Percentiles rank a stretch among this genome's conserved stretches.
phyloP scores from a whole-genome alignment of 2,329 filamentous ascomycete genomes.

The Aureobasidium sp. region DNA sequence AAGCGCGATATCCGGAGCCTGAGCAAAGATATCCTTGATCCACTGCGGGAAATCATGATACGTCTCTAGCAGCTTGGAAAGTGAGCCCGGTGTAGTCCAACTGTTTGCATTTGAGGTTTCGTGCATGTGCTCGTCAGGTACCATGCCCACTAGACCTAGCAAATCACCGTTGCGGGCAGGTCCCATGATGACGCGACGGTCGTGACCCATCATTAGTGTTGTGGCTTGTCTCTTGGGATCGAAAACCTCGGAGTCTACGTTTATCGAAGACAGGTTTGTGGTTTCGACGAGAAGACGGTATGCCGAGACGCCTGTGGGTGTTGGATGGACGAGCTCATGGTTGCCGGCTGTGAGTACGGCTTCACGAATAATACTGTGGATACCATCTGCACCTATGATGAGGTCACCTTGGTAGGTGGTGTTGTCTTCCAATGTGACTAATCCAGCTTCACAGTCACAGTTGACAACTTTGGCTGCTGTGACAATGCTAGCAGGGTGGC shows the following conservation, averaged over 20 bases:
- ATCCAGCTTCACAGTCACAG: constrained; percentile 21
- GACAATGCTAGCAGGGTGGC: constrained; percentile 22
- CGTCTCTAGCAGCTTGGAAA: constrained; percentile 31
- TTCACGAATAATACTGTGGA: constrained; percentile 22
- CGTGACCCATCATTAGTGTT: constrained; percentile 39
- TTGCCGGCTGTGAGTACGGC: constrained; percentile 16
- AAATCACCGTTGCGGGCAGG: constrained; percentile 34
- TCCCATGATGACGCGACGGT: constrained; percentile 35
- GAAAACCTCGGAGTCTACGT: constrained; percentile 20
- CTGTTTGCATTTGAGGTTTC: constrained; percentile 31
- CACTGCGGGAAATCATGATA: constrained; percentile 37
- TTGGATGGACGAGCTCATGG: constrained; percentile 17
- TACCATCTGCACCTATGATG: constrained; percentile 33
- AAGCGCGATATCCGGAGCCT: constrained; percentile 30
- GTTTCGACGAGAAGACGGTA: constrained; percentile 32
- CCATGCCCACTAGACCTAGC: constrained; percentile 37
- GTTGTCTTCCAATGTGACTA: constrained; percentile 29
- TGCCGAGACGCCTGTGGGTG: constrained; percentile 32
- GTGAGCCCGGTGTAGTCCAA: constrained; percentile 33
- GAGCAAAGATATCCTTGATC: constrained; percentile 28
- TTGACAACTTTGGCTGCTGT: constrained; percentile 21
- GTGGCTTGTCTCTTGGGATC: constrained; percentile 33
- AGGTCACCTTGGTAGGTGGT: constrained; percentile 20
- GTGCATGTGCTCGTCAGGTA: constrained; percentile 37
- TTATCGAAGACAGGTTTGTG: constrained; percentile 15